Percentiles rank a stretch among this genome's conserved stretches.
Conservation (phyloP, 495 filamentous ascomycete genomes). For the Tuber borchii region DNA sequence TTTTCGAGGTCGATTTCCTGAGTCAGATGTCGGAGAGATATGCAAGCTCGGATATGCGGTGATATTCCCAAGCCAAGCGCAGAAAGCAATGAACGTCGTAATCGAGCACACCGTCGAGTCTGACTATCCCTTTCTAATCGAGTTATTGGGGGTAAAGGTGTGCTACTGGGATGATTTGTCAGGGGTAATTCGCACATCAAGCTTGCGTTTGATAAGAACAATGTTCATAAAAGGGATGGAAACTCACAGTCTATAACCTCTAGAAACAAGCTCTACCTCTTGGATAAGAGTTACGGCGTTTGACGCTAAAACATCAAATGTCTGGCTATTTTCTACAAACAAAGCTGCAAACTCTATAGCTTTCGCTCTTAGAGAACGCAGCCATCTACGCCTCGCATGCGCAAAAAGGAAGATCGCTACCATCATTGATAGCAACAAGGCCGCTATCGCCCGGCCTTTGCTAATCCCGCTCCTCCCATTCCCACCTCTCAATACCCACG, state of each 20-base stretch:
- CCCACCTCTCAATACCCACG: conserved; percentile 37
- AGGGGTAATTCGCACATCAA: conserved; percentile 37
- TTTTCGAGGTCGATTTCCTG: conserved; percentile 75
- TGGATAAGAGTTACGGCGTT: conserved; percentile 82
- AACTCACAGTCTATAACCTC: conserved; percentile 82
- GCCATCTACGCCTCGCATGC: conserved; percentile 73
- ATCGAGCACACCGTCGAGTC: conserved; percentile 65
- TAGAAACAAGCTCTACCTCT: conserved; percentile 90
- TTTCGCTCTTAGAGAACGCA: conserved; percentile 73
- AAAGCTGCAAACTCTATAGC: conserved; percentile 64
- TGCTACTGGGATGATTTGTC: conserved; percentile 57
- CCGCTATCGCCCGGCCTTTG: conserved; percentile 37
- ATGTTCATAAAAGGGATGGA: conserved; percentile 9
- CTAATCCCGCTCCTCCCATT: conserved; percentile 45
- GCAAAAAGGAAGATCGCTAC: conserved; percentile 55
- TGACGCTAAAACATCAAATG: conserved; percentile 72
- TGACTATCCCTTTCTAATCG: conserved; percentile 73
- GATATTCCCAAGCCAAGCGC: conserved; percentile 63
- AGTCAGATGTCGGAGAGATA: conserved; percentile 61
- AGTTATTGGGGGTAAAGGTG: conserved; percentile 75
- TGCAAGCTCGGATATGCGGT: conserved; percentile 60
- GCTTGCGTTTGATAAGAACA: conserved; percentile 22
- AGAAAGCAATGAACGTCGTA: conserved; percentile 66
- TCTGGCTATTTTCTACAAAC: conserved; percentile 70
- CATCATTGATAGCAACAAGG: conserved; percentile 43